Base-by-base conservation (phyloP, 2,329 filamentous ascomycete species). In the Rhinocladiella mackenziei region DNA sequence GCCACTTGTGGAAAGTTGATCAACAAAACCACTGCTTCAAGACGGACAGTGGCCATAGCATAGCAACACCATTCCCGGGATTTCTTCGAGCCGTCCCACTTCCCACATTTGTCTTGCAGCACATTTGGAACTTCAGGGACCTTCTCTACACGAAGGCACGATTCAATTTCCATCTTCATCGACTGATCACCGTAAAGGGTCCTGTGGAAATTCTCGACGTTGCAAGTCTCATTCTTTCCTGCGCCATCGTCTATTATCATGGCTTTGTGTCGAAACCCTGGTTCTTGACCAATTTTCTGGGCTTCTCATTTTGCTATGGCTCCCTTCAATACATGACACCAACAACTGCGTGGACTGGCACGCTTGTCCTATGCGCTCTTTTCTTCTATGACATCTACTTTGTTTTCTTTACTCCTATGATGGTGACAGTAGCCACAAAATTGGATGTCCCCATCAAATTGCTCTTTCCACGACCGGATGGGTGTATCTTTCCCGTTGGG, bases 401-500 rank as follows among this genome's bases (percentile, higher is more conserved):
- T 51, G 73, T 75, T 15, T 76, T 75, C 54, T 76, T 70, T 53
- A 73, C 73, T 0, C 73, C 73, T 0, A 60, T 75, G 46, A 76
- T 76, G 66, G 72, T 76, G 6, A 73, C 71, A 2, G 73, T 98
- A 6, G 92, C 91, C 9, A 94, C 84, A 5, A 84, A 83, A 29
- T 72, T 98, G 18, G 91, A 98, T 55, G 86, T 91, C 0, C 92
- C 91, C 0, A 92, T 96, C 63, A 97, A 96, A 63, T 77, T 98
- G 5, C 76, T 92, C 4, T 94, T 95, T 51, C 82, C 85, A 1
- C 75, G 77, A n/a, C 81, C 83, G 5, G 48, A 51, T 25, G 46
- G 50, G 2, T 53, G 52, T 43, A 40, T 50, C 2, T 45, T 45
- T 17, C 63, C 71, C 2, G 63, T 64, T 5, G 65, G 69, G n/a